A percentile compares a stretch with the other conserved stretches of the same genome.
Conservation (phyloP, 306 rosid species). For the Vigna unguiculata region DNA sequence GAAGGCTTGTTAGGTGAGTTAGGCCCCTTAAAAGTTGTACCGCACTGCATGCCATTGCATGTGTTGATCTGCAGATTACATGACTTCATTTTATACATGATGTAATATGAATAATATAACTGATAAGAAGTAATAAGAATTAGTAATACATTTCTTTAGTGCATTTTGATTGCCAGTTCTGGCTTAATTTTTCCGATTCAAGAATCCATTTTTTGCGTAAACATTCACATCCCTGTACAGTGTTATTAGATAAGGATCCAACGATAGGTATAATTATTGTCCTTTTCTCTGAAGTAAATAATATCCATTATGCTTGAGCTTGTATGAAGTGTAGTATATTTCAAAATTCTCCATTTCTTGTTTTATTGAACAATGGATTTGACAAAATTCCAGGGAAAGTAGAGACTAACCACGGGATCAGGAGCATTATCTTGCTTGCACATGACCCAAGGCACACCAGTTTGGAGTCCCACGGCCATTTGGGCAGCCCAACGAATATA, state of each 20-base stretch:
- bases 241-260: neutral
- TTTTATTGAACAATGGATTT: neutral
- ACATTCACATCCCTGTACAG: no score
- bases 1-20: slow-evolving; percentile 88
- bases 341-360: neutral
- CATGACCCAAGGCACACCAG: slow-evolving; percentile 95
- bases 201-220: no score
- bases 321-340: neutral
- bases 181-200: no score
- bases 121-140: neutral
- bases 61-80: slow-evolving; percentile 63
- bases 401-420: slow-evolving; percentile 73
- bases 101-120: neutral
- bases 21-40: slow-evolving; percentile 78
- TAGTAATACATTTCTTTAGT: no score
- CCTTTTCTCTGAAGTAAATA: neutral
- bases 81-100: neutral
- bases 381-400: neutral
- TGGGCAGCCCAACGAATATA: slow-evolving; percentile 88
- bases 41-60: slow-evolving; percentile 81
- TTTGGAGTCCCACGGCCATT: slow-evolving; percentile 79
- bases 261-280: neutral
- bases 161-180: no score
- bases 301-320: neutral
- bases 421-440: slow-evolving; percentile 96